These are phyloP conservation scores for Ophiostoma ulmi DNA, from an alignment of 2,329 filamentous ascomycete genomes.

Conservation along the genomic window DNA sequence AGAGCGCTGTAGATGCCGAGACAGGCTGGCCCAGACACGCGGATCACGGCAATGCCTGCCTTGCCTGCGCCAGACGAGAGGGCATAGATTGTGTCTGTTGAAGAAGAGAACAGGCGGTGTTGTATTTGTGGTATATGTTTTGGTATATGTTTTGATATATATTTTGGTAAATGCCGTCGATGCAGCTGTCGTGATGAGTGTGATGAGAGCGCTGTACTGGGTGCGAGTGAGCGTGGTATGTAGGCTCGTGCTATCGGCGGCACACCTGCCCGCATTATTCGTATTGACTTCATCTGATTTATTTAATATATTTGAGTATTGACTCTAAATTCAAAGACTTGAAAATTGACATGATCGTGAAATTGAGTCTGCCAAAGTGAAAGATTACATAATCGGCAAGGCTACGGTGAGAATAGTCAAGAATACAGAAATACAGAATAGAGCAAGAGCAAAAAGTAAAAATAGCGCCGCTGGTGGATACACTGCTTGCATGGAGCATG, in stretches of 20 bases:
- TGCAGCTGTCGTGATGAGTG: neutral
- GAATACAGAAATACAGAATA: neutral
- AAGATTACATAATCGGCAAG: neutral
- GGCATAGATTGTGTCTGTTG: slow-evolving; percentile 73
- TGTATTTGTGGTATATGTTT: neutral
- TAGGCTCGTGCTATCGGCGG: neutral
- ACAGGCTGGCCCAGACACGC: slow-evolving; percentile 77
- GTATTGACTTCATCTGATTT: neutral
- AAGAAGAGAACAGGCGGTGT: neutral
- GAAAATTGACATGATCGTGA: neutral
- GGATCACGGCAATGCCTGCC: slow-evolving; percentile 85
- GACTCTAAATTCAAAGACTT: neutral
- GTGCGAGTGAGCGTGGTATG: neutral
- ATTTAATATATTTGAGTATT: neutral
- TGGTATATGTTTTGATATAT: neutral
- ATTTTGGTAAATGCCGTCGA: neutral
- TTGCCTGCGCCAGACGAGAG: slow-evolving; percentile 80
- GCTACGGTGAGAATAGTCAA: neutral
- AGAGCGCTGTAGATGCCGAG: slow-evolving; percentile 50
- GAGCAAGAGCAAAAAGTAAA: neutral
- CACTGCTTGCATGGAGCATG: slow-evolving; percentile 5
- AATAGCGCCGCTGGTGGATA: neutral
- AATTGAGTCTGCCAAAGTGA: neutral
- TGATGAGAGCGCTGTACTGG: neutral
- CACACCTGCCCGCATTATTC: neutral